Base-by-base conservation (phyloP, 2,329 filamentous ascomycete genomes). In the Aspergillaceae sp. region DNA sequence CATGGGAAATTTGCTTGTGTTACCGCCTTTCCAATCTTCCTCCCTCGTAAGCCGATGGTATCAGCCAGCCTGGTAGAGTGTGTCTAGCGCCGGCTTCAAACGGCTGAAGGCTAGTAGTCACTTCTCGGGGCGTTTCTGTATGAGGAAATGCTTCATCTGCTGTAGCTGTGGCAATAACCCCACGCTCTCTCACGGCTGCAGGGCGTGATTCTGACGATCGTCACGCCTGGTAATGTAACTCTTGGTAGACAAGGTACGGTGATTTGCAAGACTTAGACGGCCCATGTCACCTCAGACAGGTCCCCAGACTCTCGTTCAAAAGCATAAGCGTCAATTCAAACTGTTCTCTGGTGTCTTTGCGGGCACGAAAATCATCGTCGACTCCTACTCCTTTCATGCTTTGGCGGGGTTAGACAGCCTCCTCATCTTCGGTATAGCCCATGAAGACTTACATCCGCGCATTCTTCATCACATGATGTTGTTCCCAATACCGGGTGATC, bases 301-400 rank as follows among this genome's bases (percentile, higher is more conserved):
- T 69, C 27, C 67, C 67, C 53, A 74, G 56, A 50, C 68, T 74
- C 51, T 74, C 70, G 52, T 75, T 74, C 29, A 75, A 54, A 51
- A 72, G 67, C 49, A 66, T 62, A 42, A 74, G 52, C 4, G 71
- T 73, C 43, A 64, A 60, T 46, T 69, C 64, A 50, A 71, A 71
- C 46, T 73, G 70, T n/a, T 60, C 51, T 45, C 60, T 64, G 30
- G 63, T 59, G 42, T 60, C 59, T 43, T 57, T 57, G 29, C 65
- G 64, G n/a, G 70, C 48, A 38, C 55, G 51, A 10, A 48, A 47
- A 34, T 65, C 55, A 45, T 44, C 55, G 30, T 57, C 51, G 40
- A 63, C 54, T 34, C 58, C 59, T 43, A 63, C 42, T 11, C 53
- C 54, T 47, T 57, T 61, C 43, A 61, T 48, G 37, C 64, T 68